Conservation (phyloP, 164 flowering plant species). For the Paratinospora sagittata region DNA sequence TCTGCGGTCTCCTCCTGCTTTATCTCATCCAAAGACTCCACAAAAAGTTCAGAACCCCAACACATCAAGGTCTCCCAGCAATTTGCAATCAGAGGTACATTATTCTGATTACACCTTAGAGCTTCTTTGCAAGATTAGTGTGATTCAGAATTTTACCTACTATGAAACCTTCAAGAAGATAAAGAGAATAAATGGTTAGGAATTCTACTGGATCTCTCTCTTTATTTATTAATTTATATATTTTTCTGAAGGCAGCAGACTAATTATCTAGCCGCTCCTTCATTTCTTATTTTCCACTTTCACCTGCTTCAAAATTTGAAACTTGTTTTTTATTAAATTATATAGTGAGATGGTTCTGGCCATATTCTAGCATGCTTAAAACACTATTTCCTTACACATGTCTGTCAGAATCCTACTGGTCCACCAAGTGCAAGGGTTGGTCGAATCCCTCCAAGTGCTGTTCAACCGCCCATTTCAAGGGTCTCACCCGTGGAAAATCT, state of each 20-base stretch:
- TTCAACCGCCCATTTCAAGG: conserved; percentile 17
- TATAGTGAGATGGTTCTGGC: neutral
- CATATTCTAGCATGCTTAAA: neutral
- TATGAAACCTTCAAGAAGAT: neutral
- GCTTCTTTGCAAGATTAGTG: neutral
- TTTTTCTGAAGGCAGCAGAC: too few relatives aligned
- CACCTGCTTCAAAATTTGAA: neutral
- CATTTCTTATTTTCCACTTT: conserved; percentile 7
- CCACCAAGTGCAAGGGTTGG: conserved; percentile 26
- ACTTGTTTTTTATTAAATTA: neutral
- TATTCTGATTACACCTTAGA: conserved; percentile 5
- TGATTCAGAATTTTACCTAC: neutral
- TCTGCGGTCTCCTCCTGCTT: conserved; percentile 44
- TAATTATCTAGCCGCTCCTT: too few relatives aligned
- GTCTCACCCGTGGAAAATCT: conserved; percentile 21
- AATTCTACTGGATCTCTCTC: too few relatives aligned
- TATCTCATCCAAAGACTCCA: conserved; percentile 45
- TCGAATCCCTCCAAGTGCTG: conserved; percentile 22
- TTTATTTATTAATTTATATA: too few relatives aligned
- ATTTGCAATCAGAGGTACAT: conserved; percentile 46
- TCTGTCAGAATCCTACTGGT: conserved; percentile 25
- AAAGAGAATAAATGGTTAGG: neutral
- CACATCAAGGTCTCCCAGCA: conserved; percentile 32
- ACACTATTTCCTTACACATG: conserved; percentile 20
- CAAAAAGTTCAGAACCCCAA: conserved; percentile 22